Percentiles rank a stretch among this genome's conserved stretches.
phyloP scores from a whole-genome alignment of 2,329 filamentous ascomycete genomes.

The Microdochium paspali region DNA sequence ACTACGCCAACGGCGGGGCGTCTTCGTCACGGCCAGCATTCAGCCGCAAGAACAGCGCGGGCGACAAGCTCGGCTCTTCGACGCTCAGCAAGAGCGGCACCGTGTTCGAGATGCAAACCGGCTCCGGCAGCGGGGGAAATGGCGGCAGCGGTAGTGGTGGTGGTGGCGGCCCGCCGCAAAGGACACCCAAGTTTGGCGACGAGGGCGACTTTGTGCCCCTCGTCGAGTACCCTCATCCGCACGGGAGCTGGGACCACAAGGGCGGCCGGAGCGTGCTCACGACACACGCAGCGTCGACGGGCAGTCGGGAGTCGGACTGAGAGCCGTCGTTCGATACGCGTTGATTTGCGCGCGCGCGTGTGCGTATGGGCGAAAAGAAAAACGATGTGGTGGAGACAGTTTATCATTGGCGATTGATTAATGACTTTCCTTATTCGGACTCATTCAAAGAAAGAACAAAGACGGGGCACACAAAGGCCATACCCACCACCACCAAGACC shows the following conservation, averaged over 20 bases:
- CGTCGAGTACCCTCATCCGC: slow-evolving; percentile 5
- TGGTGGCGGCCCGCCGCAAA: not conserved
- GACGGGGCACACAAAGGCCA: too few species aligned
- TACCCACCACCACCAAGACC: too few species aligned
- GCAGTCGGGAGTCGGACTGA: not conserved
- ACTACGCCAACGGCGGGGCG: slow-evolving; percentile 2
- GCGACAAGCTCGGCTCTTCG: not conserved
- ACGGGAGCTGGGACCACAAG: not conserved
- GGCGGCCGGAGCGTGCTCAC: not conserved
- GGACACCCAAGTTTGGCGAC: slow-evolving; percentile 6
- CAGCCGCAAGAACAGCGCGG: not conserved
- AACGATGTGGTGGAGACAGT: too few species aligned
- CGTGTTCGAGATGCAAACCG: too few species aligned
- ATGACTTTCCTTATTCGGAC: too few species aligned
- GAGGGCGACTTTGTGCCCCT: slow-evolving; percentile 9
- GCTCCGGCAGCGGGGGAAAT: too few species aligned
- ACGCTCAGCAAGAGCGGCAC: not conserved
- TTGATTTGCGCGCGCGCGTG: too few species aligned
- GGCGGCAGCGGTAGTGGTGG: not conserved
- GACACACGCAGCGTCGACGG: not conserved
- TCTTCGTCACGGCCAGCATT: not conserved
- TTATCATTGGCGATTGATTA: too few species aligned
- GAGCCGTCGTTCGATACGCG: too few species aligned
- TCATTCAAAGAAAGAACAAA: too few species aligned
- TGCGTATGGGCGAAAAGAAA: too few species aligned